These are phyloP conservation scores for Septoria linicola DNA, from an alignment of 2,329 filamentous ascomycete species.

Conservation along the genomic window DNA sequence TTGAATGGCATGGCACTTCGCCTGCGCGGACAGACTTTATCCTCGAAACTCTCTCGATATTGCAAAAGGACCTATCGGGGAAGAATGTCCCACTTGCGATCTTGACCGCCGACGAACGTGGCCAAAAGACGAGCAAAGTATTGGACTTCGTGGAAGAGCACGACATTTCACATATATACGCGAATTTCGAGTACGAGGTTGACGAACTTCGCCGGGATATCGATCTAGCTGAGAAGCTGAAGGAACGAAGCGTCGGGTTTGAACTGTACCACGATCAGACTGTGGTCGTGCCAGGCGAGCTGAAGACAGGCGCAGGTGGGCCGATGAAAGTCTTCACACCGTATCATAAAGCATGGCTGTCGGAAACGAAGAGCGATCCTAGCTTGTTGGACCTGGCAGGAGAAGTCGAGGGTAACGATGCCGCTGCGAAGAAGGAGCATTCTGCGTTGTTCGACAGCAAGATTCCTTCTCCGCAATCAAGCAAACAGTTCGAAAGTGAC, in stretches of 20 bases:
- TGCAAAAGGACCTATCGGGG: constrained; percentile 49
- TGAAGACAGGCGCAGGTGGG: constrained; percentile 45
- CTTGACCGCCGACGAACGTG: constrained; percentile 44
- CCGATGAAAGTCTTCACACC: constrained; percentile 55
- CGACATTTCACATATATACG: constrained; percentile 49
- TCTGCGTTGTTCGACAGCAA: constrained; percentile 58
- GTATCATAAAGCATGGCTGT: constrained; percentile 51
- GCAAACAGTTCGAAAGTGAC: constrained; percentile 43
- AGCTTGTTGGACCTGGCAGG: constrained; percentile 46
- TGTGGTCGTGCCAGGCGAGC: constrained; percentile 47
- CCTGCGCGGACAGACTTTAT: constrained; percentile 52
- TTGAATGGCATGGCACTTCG: constrained; percentile 53
- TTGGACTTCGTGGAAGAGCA: constrained; percentile 47
- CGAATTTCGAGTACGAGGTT: constrained; percentile 79
- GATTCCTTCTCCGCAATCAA: constrained; percentile 41
- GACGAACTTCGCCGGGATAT: constrained; percentile 70
- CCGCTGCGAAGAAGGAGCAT: constrained; percentile 50
- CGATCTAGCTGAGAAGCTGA: constrained; percentile 41
- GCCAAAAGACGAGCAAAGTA: constrained; percentile 44
- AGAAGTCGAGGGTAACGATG: constrained; percentile 45
- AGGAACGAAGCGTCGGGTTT: constrained; percentile 41
- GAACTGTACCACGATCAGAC: constrained; percentile 52
- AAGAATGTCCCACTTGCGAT: constrained; percentile 52
- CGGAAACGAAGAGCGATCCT: constrained; percentile 44
- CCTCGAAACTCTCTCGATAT: constrained; percentile 44